Base-by-base conservation (phyloP, 192 early-diverging fungal genomes). In the Podila minutissima region DNA sequence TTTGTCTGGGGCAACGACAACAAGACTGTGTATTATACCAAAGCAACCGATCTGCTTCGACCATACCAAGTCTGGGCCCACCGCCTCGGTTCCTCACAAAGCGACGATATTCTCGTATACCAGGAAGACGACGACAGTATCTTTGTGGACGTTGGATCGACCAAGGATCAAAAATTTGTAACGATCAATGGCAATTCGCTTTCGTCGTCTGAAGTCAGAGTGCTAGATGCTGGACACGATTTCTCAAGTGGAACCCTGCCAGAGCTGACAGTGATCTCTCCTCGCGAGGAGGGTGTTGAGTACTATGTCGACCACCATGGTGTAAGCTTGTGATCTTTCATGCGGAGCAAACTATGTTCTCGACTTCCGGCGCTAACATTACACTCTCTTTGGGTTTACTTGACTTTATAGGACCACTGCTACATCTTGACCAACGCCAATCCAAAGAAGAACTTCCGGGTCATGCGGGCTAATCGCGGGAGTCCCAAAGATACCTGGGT, bases 221-320 rank as follows among this genome's bases (percentile, higher is more conserved):
- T 94, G 4, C 82, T 94, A 53, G 74, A 86, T 17, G 84, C 88
- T 2, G 64, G 84, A 55, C 84, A 86, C 66, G 86, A 86, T 64
- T 68, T 84, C 35, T 74, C 71, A 7, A 66, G 46, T 3, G 78
- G 64, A 19, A 59, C 9, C 0, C 13, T 74, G 46, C 87, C 90
- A 4, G 29, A 64, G 9, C 37, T 90, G 24, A 74, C 51, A 5
- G 79, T 91, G 28, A 84, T 93, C 32, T 86, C 91, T 22, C 73
- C 86, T 41, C 83, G 93, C 35, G 83, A 82, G 31, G 71, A 75
- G 17, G 88, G 86, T 32, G 84, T 93, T 13, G 92, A 94, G 55
- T 93, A 93, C 70, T 94, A 90, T 86, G 90, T 91, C 11, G 93
- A 94, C 73, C 93, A 94, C 67, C 90, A 93, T 63, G 78, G 88